Evolutionary conservation across 768 basidiomycete species (phyloP), one percentile per base, ranked within the genome.

Genomic region (Agrocybe chaxingu): DNA sequence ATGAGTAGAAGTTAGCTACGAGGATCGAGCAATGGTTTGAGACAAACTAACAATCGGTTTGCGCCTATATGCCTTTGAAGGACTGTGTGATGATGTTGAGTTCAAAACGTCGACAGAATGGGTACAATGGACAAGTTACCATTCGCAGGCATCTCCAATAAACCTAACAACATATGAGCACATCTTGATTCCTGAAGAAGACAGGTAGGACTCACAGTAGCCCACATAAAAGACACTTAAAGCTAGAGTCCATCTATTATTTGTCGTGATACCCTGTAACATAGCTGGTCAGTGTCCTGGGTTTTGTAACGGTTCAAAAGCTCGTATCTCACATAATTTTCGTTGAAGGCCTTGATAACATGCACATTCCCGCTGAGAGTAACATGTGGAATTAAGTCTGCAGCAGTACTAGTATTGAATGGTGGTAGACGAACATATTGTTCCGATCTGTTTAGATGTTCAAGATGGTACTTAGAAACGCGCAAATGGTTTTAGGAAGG

Each of bases 181-280:
- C 10, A 7, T 3, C 8, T 38, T 24, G 1, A 24, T 18, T 50
- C 18, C 16, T 32, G 12, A 4, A 19, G 19, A 7, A 8, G 7
- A 48, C 46, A 9, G 8, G 9, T 4, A 60, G 24, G 24, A 5
- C 70, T 50, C 50, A 80, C 80, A 81, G 55, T 82, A 82, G 39
- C 80, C 80, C 18, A 80, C 78, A 52, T 82, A 81, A 62, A 82
- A 82, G 18, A 82, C 78, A 51, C 78, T 79, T 38, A 81, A 61
- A 3, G 72, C 80, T 7, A 81, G 61, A 0, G 80, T 81, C 80
- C 80, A 81, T 61, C 73, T 77, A 51, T 76, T 69, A 57, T 82
- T 82, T 37, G 67, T 63, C 16, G 74, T 73, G 44, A 82, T 73
- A 18, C 72, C 79, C 78, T 80, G 35, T 39, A 10, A 13, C 3